Evolutionary conservation across 129 eudicot species (phyloP), one percentile per base, ranked within the genome.

Genomic region (Deinandra increscens): DNA sequence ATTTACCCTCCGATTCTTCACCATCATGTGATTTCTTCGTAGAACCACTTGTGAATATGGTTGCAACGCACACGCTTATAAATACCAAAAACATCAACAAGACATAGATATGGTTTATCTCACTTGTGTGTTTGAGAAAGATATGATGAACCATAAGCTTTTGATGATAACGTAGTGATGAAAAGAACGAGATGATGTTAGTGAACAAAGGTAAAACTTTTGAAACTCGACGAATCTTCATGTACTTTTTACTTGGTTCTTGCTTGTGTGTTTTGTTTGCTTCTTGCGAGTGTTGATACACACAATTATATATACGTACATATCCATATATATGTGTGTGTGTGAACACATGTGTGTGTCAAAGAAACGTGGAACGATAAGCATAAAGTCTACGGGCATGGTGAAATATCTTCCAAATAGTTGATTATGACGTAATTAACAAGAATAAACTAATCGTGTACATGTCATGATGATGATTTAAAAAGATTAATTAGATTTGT

Each of bases 371-470:
- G 54, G 71, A 46, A 68, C 17, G 9, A 0, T 4, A 18, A 34
- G 10, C 59, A 54, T 19, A 53, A 65, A 75, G 79, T 75, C 79
- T 55, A 75, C 67, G n/a, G n/a, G n/a, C n/a, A n/a, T 26, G 7
- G 17, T 66, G 72, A 53, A 75, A 42, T 53, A 65, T 75, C 79
- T 66, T 53, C 9, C 73, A 31, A 75, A 58, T 9, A 7, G 49
- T 31, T 75, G 66, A 54, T 12, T 43, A 26, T 54, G 59, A 66
- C 71, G 5, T 29, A 10, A 7, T 19, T 17, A 12, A 6, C 19
- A 65, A 65, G 60, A 34, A n/a, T 54, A 54, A 74, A 54, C 18
- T 51, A 66, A 29, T 12, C 31, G 37, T 75, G 48, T 75, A 42
- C 9, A 64, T 18, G 79, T 75, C 79, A 75, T 26, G 60, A 19